These are phyloP conservation scores for Hypoxylon sp. DNA, from an alignment of 2,329 filamentous ascomycete species.

Conservation along the genomic window DNA sequence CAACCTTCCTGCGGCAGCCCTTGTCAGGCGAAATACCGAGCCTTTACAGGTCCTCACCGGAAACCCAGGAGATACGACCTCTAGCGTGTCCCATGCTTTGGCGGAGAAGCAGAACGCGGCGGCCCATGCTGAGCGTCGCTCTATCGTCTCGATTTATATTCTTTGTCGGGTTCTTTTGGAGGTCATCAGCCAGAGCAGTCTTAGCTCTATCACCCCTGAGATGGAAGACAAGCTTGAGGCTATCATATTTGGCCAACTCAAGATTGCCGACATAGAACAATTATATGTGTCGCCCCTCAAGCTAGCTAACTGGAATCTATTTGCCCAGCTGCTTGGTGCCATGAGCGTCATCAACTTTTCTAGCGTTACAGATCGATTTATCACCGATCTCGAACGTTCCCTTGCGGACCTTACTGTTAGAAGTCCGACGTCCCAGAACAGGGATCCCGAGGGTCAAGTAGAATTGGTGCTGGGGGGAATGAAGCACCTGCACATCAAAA, in stretches of 20 bases:
- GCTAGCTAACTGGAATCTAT: constrained; percentile 95
- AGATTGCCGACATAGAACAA: constrained; percentile 87
- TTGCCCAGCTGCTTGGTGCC: constrained; percentile 91
- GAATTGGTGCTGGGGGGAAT: constrained; percentile 92
- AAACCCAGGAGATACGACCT: constrained; percentile 48
- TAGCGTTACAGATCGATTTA: constrained; percentile 85
- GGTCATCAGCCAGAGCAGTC: constrained; percentile 90
- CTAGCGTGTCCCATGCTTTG: constrained; percentile 58
- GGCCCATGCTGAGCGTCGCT: constrained; percentile 86
- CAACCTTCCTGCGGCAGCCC: constrained; percentile 59
- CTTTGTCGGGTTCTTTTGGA: constrained; percentile 94
- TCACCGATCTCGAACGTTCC: constrained; percentile 82
- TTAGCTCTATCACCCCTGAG: constrained; percentile 85
- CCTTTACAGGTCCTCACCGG: constrained; percentile 67
- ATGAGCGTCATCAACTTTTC: constrained; percentile 95
- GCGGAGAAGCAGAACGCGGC: constrained; percentile 77
- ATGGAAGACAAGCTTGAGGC: constrained; percentile 95
- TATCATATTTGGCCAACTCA: constrained; percentile 97
- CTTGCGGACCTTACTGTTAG: constrained; percentile 83
- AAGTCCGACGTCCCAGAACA: constrained; percentile 70
- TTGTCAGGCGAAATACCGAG: constrained; percentile 82
- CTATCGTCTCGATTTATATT: constrained; percentile 95
- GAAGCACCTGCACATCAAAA: constrained; percentile 86
- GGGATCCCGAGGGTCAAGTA: constrained; percentile 83
- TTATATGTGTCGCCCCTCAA: constrained; percentile 83